Conservation (phyloP, 495 filamentous ascomycete genomes). For the Annulohypoxylon moriforme region DNA sequence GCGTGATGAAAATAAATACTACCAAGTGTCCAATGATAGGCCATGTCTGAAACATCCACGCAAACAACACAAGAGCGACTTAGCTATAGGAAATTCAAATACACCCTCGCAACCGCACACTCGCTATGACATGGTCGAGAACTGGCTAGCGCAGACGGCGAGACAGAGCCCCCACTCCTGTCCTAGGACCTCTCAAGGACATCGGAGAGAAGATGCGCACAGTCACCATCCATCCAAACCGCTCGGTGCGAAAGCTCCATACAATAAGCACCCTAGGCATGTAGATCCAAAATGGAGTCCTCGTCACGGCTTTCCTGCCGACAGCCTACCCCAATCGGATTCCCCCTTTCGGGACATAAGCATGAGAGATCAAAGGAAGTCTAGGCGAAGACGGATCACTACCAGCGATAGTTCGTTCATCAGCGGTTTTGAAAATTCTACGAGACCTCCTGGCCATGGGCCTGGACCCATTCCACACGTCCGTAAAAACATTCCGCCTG, state of each 20-base stretch:
- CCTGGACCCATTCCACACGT: conserved; percentile 16
- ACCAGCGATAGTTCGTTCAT: conserved; percentile 45
- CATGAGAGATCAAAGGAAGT: conserved; percentile 24
- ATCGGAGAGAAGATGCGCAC: conserved; percentile 18
- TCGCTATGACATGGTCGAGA: conserved; percentile 46
- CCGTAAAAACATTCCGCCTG: conserved; percentile 4
- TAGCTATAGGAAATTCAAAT: conserved; percentile 26
- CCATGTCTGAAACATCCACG: conserved; percentile 32
- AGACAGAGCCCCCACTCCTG: conserved; percentile 31
- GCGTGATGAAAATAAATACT: conserved; percentile 10
- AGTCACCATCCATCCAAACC: conserved; percentile 13
- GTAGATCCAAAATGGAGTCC: conserved; percentile 46
- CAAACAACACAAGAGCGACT: conserved; percentile 8
- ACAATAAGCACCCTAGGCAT: conserved; percentile 27
- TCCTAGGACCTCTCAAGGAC: conserved; percentile 26
- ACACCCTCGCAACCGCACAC: conserved; percentile 25
- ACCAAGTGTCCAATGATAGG: conserved; percentile 28
- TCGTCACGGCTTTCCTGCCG: conserved; percentile 39
- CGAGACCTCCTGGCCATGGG: conserved; percentile 25
- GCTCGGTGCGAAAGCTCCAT: conserved; percentile 22
- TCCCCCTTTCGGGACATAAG: conserved; percentile 4
- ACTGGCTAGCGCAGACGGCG: conserved; percentile 52
- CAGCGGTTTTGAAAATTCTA: conserved; percentile 35
- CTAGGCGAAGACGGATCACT: conserved; percentile 32
- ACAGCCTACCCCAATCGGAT: conserved; percentile 28